Conservation (phyloP, 1,284 basidiomycete species). For the Apiotrichum veenhuisii region DNA sequence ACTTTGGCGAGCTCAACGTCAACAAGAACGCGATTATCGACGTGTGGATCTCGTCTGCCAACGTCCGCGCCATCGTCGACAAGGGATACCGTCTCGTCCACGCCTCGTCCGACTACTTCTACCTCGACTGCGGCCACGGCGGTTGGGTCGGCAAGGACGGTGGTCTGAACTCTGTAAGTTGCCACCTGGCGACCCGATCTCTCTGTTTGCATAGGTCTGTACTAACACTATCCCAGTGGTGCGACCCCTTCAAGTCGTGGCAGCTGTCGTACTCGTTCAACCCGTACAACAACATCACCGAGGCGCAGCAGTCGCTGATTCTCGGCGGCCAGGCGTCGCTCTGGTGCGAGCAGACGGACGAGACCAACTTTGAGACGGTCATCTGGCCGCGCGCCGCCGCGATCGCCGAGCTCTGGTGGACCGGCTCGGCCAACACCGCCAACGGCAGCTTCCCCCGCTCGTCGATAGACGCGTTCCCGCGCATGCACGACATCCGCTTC, state of each 20-base stretch:
- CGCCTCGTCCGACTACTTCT: constrained; percentile 68
- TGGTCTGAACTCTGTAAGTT: constrained; percentile 38
- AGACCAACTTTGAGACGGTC: constrained; percentile 65
- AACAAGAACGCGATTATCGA: constrained; percentile 66
- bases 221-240: constrained; percentile 51
- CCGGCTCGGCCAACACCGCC: constrained; percentile 50
- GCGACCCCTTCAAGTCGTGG: constrained; percentile 74
- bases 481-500: constrained; percentile 70
- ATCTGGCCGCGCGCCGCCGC: constrained; percentile 76
- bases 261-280: constrained; percentile 63
- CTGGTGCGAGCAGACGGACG: constrained; percentile 73
- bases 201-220: too few species aligned
- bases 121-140: constrained; percentile 76
- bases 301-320: constrained; percentile 56
- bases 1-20: constrained; percentile 59
- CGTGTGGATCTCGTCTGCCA: constrained; percentile 64
- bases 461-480: constrained; percentile 59
- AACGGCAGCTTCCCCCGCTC: neutral
- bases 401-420: constrained; percentile 80
- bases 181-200: too few species aligned
- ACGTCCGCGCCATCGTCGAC: constrained; percentile 59
- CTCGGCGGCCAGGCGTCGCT: constrained; percentile 65
- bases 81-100: constrained; percentile 64
- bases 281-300: constrained; percentile 60
- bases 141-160: constrained; percentile 62